Base-by-base conservation (phyloP, 768 basidiomycete species). In the Trametes villosa region DNA sequence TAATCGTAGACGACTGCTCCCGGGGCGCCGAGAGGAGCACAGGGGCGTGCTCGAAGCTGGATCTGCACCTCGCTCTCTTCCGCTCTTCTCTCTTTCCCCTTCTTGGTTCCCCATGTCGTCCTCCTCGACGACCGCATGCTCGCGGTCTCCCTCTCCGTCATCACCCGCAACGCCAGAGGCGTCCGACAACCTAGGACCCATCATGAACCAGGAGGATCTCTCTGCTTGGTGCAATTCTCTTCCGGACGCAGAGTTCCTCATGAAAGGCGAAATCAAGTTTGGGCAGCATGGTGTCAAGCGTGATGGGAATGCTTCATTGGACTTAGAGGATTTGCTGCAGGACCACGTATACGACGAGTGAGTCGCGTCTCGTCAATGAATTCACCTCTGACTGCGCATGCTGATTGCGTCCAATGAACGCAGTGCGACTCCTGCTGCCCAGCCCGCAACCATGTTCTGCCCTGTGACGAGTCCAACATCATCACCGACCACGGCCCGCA, bases 311-410 rank as follows among this genome's bases (percentile, higher is more conserved):
- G 52, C 57, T 89, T 75, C 83, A 0, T 91, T 63, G 78, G 81
- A 41, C 75, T 27, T 92, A 41, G 86, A 89, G 67, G 91, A 92
- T 68, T 76, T 92, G 47, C 82, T 92, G 54, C 86, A 90, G 67
- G 84, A 86, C 62, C 82, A 87, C 67, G 87, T 84, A 31, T 92
- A 88, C 71, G 88, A 89, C 64, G 88, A 91, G 89, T 92, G 70
- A 63, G 87, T 76, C 15, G 51, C 42, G 26, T 38, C 55, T 34
- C 62, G 29, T 56, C 64, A 53, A 58, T 65, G 22, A 61, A 47
- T 22, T 40, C 30, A 45, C 52, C 54, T n/a, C 55, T 60, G 58
- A n/a, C 26, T 30, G 22, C 47, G 34, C 38, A 22, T 54, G 36
- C 33, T 52, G 53, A 47, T 55, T 60, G 45, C 41, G 24, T 29